phyloP scores from a whole-genome alignment of 495 filamentous ascomycete species.

The Sabuloglossum arenarium region DNA sequence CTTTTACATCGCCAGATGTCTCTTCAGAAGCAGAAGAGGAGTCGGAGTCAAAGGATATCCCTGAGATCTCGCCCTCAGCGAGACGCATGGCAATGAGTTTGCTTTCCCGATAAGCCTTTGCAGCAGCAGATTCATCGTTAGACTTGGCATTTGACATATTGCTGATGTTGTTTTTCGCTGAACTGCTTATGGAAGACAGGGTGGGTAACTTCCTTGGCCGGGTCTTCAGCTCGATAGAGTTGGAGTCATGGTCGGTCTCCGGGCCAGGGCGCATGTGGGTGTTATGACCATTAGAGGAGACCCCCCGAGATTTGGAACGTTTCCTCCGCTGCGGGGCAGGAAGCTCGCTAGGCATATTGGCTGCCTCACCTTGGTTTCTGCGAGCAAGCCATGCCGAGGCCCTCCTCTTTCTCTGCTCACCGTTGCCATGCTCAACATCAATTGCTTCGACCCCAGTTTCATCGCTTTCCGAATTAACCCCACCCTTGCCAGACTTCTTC shows the following conservation, averaged over 20 bases:
- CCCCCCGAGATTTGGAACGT: background rate
- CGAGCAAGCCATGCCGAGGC: slow-evolving; percentile 12
- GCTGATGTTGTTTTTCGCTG: background rate
- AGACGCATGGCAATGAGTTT: slow-evolving; percentile 13
- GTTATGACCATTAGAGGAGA: background rate
- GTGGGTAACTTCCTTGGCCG: no score
- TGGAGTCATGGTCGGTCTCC: background rate
- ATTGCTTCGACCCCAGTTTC: no score
- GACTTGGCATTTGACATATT: background rate
- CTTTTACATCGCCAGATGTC: no score
- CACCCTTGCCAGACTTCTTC: background rate
- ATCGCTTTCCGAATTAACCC: no score
- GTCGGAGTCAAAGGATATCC: background rate
- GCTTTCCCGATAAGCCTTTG: slow-evolving; percentile 12
- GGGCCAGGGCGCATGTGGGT: no score
- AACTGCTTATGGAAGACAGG: no score
- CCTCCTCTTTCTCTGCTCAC: slow-evolving; percentile 2
- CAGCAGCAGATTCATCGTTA: background rate
- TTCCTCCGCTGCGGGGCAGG: slow-evolving; percentile 1
- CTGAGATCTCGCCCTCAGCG: slow-evolving; percentile 4
- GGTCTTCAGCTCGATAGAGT: background rate
- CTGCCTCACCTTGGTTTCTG: slow-evolving; percentile 10
- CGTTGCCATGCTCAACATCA: slow-evolving; percentile 5
- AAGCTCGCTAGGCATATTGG: slow-evolving; percentile 12
- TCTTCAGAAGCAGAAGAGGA: background rate